A percentile compares a stretch with the other conserved stretches of the same genome.
These are phyloP conservation scores for Ulmus americana DNA, from an alignment of 331 rosid species.

Conservation along the genomic window DNA sequence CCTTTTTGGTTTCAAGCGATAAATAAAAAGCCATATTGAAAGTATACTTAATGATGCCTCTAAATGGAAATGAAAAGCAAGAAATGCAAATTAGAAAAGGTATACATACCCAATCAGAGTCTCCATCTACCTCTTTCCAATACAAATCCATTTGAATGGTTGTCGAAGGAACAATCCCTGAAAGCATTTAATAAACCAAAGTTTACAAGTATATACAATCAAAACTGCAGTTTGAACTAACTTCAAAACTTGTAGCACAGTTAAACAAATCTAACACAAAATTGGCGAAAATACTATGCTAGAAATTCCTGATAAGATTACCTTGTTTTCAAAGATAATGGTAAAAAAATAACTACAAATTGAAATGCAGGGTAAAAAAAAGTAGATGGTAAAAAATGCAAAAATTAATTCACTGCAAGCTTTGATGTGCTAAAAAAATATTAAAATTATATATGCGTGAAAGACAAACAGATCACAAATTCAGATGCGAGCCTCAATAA, in stretches of 20 bases:
- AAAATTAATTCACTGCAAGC: neutral
- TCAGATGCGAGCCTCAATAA: no score
- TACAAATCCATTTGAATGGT: constrained; percentile 74
- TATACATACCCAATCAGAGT: constrained; percentile 90
- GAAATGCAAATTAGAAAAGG: constrained; percentile 19
- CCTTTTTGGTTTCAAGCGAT: neutral
- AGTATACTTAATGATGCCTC: constrained; percentile 2
- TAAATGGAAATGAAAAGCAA: constrained; percentile 14
- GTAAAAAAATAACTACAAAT: neutral
- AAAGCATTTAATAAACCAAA: constrained; percentile 21
- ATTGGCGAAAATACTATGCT: neutral
- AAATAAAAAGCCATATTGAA: constrained; percentile 17
- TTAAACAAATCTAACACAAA: neutral
- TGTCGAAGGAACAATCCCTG: constrained; percentile 69
- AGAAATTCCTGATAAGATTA: neutral
- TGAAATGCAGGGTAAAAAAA: neutral
- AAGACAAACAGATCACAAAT: no score
- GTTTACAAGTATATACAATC: neutral
- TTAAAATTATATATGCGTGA: neutral
- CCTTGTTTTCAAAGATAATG: neutral
- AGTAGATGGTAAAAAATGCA: neutral
- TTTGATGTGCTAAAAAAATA: neutral
- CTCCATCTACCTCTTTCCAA: constrained; percentile 90
- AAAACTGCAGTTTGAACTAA: neutral
- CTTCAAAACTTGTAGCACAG: neutral